A percentile compares a stretch with the other conserved stretches of the same genome.
phyloP scores from a whole-genome alignment of 495 filamentous ascomycete species.

The Aspergillus taichungensis region DNA sequence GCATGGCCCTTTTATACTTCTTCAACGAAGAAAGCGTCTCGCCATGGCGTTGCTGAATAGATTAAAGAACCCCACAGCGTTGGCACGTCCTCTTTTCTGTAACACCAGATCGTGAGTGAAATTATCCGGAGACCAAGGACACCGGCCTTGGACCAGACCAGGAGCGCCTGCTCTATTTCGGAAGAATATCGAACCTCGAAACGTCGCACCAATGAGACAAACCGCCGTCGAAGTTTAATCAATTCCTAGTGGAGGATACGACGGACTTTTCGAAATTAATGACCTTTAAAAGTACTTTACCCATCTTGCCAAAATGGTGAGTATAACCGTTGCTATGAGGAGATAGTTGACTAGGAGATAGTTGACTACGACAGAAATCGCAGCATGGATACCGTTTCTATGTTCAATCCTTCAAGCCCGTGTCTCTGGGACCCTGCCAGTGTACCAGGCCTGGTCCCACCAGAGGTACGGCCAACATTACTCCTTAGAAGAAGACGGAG shows the following conservation, averaged over 20 bases:
- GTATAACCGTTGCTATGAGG: not conserved
- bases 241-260: not conserved
- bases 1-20: slow-evolving; percentile 2
- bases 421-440: not conserved
- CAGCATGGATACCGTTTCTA: not conserved
- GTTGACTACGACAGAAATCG: not conserved
- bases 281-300: not conserved
- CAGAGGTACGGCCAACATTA: no score
- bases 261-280: not conserved
- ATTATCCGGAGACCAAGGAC: slow-evolving; percentile 5
- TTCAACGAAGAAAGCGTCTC: not conserved
- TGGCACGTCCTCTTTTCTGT: slow-evolving; percentile 1
- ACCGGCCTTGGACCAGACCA: not conserved
- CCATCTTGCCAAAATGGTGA: no score
- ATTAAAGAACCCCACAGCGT: slow-evolving; percentile 2
- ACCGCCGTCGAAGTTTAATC: not conserved
- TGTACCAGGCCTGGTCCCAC: no score
- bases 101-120: not conserved
- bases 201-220: not conserved
- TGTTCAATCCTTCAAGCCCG: not conserved
- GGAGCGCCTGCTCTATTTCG: slow-evolving; percentile 3
- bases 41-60: no score
- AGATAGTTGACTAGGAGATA: not conserved
- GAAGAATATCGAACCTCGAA: not conserved
- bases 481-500: no score